Base-by-base conservation (phyloP, 345 rosid genomes). In the Lumnitzera littorea region DNA sequence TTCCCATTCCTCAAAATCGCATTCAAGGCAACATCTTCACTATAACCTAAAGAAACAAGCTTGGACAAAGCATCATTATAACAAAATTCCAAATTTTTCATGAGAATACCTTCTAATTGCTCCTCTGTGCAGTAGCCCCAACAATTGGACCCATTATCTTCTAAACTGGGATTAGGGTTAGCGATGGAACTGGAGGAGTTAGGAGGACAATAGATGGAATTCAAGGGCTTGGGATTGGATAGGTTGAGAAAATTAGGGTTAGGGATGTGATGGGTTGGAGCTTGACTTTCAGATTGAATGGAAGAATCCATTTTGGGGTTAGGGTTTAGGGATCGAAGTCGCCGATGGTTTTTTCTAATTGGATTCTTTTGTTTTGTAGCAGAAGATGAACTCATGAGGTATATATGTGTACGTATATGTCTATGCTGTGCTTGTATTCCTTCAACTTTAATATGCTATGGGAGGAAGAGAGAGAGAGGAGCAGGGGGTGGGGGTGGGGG, bases 121-220 rank as follows among this genome's bases (percentile, higher is more conserved):
- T 87, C 96, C 72, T 85, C 98, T 2, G 95, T 88, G 25, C 92
- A 88, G 70, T 84, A 88, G 60, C 95, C 91, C 92, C 87, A 86
- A 15, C 80, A 86, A 48, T 12, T 60, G 5, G 43, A 36, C 7
- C 43, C 43, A 27, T 72, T 84, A 53, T 84, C 91, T 48, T 91
- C 88, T 46, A 70, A 59, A 67, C 43, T 71, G 11, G 63, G 76
- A 57, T 54, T 72, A 36, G 76, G 60, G 50, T 64, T 69, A 12
- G 57, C 66, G 48, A 48, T 51, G 20, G 78, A 54, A 68, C 62
- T 67, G 67, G 59, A 20, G 27, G 80, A 71, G 69, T 81, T 88
- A 48, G 74, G 58, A 25, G 70, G 58, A 71, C 80, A 84, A 66
- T 58, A 67, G 57, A 73, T 82, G 47, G 65, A 75, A 62, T 72